Conservation (phyloP, 495 filamentous ascomycete species). For the Penicillium longicatenatum region DNA sequence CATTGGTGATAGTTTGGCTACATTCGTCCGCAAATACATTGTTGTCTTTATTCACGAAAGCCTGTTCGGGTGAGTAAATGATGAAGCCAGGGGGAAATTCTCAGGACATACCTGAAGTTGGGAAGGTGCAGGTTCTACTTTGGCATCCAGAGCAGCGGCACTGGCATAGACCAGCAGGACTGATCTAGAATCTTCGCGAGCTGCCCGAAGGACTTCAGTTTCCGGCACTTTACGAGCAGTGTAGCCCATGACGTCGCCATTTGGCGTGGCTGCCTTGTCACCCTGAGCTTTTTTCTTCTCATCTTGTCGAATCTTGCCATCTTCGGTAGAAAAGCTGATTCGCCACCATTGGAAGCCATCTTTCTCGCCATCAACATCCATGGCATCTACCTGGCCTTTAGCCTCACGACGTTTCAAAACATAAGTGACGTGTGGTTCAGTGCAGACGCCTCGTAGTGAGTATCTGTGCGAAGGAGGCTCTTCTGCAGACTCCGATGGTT, state of each 20-base stretch:
- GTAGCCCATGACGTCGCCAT: constrained; percentile 46
- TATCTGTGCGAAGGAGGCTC: constrained; percentile 50
- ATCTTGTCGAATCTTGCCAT: constrained; percentile 43
- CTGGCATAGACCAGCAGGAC: constrained; percentile 57
- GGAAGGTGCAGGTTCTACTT: constrained; percentile 33
- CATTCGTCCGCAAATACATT: constrained; percentile 48
- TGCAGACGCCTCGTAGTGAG: constrained; percentile 54
- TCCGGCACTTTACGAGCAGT: constrained; percentile 50
- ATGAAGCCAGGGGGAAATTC: neutral
- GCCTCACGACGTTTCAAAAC: constrained; percentile 35
- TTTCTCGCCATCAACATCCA: constrained; percentile 26
- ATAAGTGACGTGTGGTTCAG: constrained; percentile 53
- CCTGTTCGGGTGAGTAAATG: constrained; percentile 27
- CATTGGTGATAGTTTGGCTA: constrained; percentile 8
- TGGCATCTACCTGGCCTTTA: constrained; percentile 15
- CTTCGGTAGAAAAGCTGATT: constrained; percentile 51
- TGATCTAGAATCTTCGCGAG: constrained; percentile 49
- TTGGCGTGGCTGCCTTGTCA: constrained; percentile 19
- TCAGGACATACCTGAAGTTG: constrained; percentile 42
- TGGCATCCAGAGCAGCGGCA: constrained; percentile 40
- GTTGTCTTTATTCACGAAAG: constrained; percentile 52
- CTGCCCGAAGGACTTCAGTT: constrained; percentile 53
- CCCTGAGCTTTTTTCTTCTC: constrained; percentile 26
- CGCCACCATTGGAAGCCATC: constrained; percentile 58
- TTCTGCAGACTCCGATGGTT: constrained; percentile 49